These are phyloP conservation scores for Geranium incanum DNA, from an alignment of 441 rosid species.

Conservation along the genomic window DNA sequence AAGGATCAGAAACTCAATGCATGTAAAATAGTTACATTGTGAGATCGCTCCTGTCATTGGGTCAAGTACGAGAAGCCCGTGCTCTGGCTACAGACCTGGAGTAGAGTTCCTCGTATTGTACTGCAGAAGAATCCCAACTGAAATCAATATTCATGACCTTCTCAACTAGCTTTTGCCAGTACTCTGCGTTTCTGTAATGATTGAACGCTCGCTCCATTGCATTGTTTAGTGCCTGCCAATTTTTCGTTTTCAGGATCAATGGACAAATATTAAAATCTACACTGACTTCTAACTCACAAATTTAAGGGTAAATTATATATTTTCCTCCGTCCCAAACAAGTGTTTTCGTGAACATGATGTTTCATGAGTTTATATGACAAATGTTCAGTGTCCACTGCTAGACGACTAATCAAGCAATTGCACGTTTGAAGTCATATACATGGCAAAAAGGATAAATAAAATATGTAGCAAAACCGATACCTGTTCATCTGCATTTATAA, in stretches of 20 bases:
- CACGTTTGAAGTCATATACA: no score
- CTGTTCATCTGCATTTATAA: slow-evolving; percentile 66
- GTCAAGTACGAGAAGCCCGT: slow-evolving; percentile 28
- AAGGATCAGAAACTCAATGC: no score
- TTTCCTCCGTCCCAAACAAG: no score
- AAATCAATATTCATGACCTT: slow-evolving; percentile 74
- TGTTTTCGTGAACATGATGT: no score
- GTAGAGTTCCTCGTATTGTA: slow-evolving; percentile 79
- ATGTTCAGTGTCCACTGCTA: no score
- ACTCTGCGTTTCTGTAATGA: slow-evolving; percentile 41
- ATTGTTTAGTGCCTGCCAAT: slow-evolving; percentile 46
- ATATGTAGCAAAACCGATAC: slow-evolving; percentile 25
- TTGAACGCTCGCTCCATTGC: slow-evolving; percentile 70
- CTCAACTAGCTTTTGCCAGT: slow-evolving; percentile 54
- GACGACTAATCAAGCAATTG: no score
- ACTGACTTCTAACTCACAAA: background rate
- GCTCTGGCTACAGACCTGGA: slow-evolving; percentile 59
- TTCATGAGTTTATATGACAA: no score
- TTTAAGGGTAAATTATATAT: no score
- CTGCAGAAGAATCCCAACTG: slow-evolving; percentile 74
- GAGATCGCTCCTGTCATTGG: no score
- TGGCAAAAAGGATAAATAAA: no score
- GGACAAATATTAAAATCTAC: background rate
- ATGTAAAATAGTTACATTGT: no score
- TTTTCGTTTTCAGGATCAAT: background rate